These are phyloP conservation scores for Coniophora puteana DNA, from an alignment of 1,284 basidiomycete genomes.

Conservation along the genomic window DNA sequence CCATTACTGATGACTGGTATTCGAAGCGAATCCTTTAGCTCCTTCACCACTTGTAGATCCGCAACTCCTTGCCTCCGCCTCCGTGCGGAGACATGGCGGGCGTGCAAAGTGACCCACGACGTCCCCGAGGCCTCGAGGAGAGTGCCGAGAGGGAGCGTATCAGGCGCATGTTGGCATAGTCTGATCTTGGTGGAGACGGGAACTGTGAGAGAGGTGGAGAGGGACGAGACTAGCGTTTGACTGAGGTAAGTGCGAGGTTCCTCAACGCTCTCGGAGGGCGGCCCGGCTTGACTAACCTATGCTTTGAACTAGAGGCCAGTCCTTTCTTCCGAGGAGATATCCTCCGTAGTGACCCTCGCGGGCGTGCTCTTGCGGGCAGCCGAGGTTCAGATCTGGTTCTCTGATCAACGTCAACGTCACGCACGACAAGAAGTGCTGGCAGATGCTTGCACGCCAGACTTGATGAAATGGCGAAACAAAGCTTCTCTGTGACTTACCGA, in stretches of 20 bases:
- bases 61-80: constrained; percentile 66
- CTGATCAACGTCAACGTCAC: too few species aligned
- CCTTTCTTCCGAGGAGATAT: constrained; percentile 64
- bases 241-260: constrained; percentile 26
- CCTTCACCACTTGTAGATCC: constrained; percentile 54
- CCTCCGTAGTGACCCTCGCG: constrained; percentile 67
- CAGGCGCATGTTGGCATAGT: constrained; percentile 47
- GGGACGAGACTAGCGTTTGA: constrained; percentile 58
- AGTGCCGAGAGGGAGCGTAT: constrained; percentile 46
- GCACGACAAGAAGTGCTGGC: too few species aligned
- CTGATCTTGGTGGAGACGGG: constrained; percentile 66
- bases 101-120: constrained; percentile 67
- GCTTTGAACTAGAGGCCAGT: constrained; percentile 63
- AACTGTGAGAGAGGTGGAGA: constrained; percentile 53
- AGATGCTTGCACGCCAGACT: too few species aligned
- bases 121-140: constrained; percentile 58
- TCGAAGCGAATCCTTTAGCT: constrained; percentile 44
- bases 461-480: too few species aligned
- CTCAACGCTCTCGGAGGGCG: background rate
- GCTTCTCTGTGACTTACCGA: constrained; percentile 44
- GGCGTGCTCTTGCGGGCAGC: constrained; percentile 73
- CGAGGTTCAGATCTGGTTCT: constrained; percentile 51
- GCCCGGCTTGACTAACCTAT: constrained; percentile 43
- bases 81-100: constrained; percentile 64
- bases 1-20: constrained; percentile 74